Percentiles rank a stretch among this genome's conserved stretches.
These are phyloP conservation scores for Metarhizium rileyi DNA, from an alignment of 2,329 filamentous ascomycete genomes.

Conservation along the genomic window DNA sequence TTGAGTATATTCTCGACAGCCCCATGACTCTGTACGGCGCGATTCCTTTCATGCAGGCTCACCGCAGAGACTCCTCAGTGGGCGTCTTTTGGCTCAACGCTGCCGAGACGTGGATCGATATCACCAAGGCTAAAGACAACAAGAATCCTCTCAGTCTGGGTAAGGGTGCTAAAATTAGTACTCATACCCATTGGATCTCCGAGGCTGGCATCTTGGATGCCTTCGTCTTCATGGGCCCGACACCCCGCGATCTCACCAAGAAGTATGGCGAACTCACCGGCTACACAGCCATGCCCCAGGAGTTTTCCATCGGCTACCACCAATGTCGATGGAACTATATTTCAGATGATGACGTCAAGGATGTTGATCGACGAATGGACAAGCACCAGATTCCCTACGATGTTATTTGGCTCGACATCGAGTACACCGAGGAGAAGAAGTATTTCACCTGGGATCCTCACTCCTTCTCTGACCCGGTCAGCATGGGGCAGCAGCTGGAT, in stretches of 20 bases:
- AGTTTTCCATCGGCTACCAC: conserved; percentile 88
- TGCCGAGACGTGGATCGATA: conserved; percentile 95
- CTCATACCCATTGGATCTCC: conserved; percentile 93
- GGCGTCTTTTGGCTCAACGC: conserved; percentile 97
- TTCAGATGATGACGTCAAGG: conserved; percentile 91
- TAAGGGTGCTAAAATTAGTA: conserved; percentile 54
- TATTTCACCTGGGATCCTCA: conserved; percentile 97
- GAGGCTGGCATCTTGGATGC: conserved; percentile 83
- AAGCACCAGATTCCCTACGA: conserved; percentile 94
- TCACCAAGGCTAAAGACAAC: conserved; percentile 66
- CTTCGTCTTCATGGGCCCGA: conserved; percentile 89
- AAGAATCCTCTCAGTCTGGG: conserved; percentile 72
- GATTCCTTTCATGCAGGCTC: conserved; percentile 96
- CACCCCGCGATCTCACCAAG: conserved; percentile 69
- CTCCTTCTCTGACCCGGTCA: conserved; percentile 75
- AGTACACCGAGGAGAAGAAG: conserved; percentile 94
- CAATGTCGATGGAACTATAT: conserved; percentile 99
- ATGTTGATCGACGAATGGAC: conserved; percentile 94
- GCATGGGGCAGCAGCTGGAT: conserved; percentile 83
- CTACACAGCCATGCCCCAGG: conserved; percentile 81
- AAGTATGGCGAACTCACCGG: conserved; percentile 86
- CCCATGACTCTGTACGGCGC: conserved; percentile 98
- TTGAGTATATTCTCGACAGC: conserved; percentile 94
- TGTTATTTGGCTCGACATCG: conserved; percentile 97
- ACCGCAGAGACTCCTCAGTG: conserved; percentile 85